Conservation (phyloP, 1,284 basidiomycete genomes). For the Pyrrhoderma noxium region DNA sequence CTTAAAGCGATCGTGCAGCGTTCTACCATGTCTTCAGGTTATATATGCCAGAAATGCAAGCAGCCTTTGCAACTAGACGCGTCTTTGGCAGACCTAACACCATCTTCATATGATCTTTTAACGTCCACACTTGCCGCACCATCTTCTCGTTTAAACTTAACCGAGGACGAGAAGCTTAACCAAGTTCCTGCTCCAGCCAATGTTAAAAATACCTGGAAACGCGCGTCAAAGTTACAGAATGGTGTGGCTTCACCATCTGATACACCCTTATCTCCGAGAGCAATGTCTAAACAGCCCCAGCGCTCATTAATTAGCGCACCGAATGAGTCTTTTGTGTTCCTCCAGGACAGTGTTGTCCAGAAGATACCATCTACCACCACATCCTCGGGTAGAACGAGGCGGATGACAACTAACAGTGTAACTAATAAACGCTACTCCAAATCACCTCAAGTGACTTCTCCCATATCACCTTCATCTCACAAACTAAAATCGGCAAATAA, state of each 20-base stretch:
- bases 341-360: constrained; percentile 73
- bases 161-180: constrained; percentile 47
- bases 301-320: constrained; percentile 41
- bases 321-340: constrained; percentile 83
- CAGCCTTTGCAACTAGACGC: constrained; percentile 84
- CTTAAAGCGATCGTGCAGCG: no score
- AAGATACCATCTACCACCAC: constrained; percentile 47
- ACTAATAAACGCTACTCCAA: neutral
- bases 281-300: constrained; percentile 50
- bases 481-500: constrained; percentile 66
- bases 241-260: constrained; percentile 32
- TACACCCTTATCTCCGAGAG: constrained; percentile 32
- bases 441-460: constrained; percentile 26
- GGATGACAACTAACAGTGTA: neutral
- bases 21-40: constrained; percentile 26
- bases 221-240: constrained; percentile 34
- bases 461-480: constrained; percentile 61
- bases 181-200: constrained; percentile 50
- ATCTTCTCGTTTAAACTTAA: constrained; percentile 33
- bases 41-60: constrained; percentile 80
- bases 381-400: constrained; percentile 22
- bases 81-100: constrained; percentile 75
- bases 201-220: constrained; percentile 55
- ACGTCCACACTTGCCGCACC: constrained; percentile 62
- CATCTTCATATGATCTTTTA: constrained; percentile 82